A percentile compares a stretch with the other conserved stretches of the same genome.
phyloP scores from a whole-genome alignment of 106 monocot species.

The Ottelia alismoides region DNA sequence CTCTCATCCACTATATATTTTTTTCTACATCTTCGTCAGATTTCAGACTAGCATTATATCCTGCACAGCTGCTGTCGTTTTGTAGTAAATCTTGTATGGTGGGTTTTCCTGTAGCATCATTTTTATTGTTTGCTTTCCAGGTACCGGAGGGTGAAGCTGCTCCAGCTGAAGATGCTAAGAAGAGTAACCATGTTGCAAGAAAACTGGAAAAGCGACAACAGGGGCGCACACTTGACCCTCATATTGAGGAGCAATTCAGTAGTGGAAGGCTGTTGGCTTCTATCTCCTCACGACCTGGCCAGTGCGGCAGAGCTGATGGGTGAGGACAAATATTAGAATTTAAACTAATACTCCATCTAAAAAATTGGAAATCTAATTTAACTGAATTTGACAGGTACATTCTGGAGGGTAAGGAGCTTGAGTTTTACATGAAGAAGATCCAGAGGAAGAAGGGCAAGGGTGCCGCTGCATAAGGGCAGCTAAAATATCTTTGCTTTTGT shows the following conservation, averaged over 20 bases:
- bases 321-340: background rate
- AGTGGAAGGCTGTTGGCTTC: slow-evolving; percentile 36
- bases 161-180: slow-evolving; percentile 32
- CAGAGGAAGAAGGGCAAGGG: too few relatives aligned
- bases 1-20: too few relatives aligned
- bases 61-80: too few relatives aligned
- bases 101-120: too few relatives aligned
- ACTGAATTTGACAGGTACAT: slow-evolving; percentile 11
- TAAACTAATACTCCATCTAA: background rate
- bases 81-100: too few relatives aligned
- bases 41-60: too few relatives aligned
- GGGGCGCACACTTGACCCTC: slow-evolving; percentile 35
- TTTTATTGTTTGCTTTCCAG: too few relatives aligned
- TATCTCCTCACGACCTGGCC: slow-evolving; percentile 43
- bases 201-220: slow-evolving; percentile 44
- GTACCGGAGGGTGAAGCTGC: slow-evolving; percentile 24
- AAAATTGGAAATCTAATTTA: background rate
- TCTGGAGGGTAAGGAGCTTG: slow-evolving; percentile 11
- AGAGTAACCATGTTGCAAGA: too few relatives aligned
- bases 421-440: slow-evolving; percentile 17
- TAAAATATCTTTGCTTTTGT: too few relatives aligned
- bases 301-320: slow-evolving; percentile 16
- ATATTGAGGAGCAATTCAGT: slow-evolving; percentile 54
- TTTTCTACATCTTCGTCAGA: too few relatives aligned
- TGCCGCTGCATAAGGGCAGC: slow-evolving; percentile 9